These are phyloP conservation scores for Globisporangium nagaii DNA, from an alignment of 352 stramenopile genomes.

Conservation along the genomic window DNA sequence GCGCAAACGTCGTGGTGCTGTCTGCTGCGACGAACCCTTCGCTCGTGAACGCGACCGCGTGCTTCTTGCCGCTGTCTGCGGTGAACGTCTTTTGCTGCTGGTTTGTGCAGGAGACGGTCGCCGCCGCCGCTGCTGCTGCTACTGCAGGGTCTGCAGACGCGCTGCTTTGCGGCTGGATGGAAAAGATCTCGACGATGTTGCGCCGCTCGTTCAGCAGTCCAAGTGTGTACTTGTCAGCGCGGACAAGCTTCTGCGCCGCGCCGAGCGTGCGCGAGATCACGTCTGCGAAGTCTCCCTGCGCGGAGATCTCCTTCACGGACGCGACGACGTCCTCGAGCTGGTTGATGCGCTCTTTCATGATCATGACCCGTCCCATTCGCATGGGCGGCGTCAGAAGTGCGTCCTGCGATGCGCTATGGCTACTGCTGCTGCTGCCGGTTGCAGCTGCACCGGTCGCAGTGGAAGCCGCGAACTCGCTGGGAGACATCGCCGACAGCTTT, in stretches of 20 bases:
- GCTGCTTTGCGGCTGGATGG: conserved; percentile 5
- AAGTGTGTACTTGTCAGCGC: conserved; percentile 59
- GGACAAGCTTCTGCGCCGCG: conserved; percentile 47
- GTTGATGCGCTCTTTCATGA: conserved; percentile 40
- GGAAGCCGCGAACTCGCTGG: neutral
- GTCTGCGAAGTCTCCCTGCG: conserved; percentile 50
- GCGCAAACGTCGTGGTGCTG: conserved; percentile 55
- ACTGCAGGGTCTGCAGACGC: neutral
- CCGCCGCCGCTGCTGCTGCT: neutral
- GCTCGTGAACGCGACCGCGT: conserved; percentile 24
- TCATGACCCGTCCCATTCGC: conserved; percentile 13
- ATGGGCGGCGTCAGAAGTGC: neutral
- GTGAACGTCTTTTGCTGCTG: neutral
- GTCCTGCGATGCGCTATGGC: neutral
- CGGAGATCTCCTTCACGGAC: conserved; percentile 51
- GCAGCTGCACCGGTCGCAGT: no score
- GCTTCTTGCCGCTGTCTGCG: conserved; percentile 1
- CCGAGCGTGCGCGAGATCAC: conserved; percentile 47
- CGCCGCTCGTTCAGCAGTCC: conserved; percentile 52
- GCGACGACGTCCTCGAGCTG: conserved; percentile 58
- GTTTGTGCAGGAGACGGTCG: neutral
- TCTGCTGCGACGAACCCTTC: conserved; percentile 56
- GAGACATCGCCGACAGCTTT: neutral
- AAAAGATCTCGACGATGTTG: conserved; percentile 59
- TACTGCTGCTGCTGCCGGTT: neutral